Base-by-base conservation (phyloP, 257 asterid species). In the Solanum appendiculatum region DNA sequence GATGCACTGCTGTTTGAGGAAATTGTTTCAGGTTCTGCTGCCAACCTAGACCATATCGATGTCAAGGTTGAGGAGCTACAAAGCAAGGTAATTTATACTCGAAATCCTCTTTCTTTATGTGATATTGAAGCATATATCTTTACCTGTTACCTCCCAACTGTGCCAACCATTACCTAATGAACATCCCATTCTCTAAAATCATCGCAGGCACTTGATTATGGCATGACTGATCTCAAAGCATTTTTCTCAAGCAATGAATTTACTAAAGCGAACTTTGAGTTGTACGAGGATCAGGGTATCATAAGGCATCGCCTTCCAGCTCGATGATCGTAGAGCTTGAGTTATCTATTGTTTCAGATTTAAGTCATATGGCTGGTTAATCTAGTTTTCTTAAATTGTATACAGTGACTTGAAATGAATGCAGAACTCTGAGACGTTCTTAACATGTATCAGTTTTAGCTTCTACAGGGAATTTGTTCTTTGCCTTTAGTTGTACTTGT, bases 61-160 rank as follows among this genome's bases (percentile, higher is more conserved):
- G 96, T 96, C 34, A 94, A 94, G 90, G 93, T 97, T 85, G 98
- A 93, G 42, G 98, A 95, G 90, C 95, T 97, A 81, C 96, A 90
- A 91, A 95, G 88, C 98, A 97, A 94, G 99, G 98, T 96, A 90
- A 48, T 5, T 72, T 78, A 78, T 75, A 75, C 58, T 40, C 3
- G 21, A 44, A 56, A 56, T 20, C 7, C 18, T 5, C 14, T 3
- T 6, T 39, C 12, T 44, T 44, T 14, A 18, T 18, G 31, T 27
- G 84, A 16, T 44, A 25, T 16, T 77, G 37, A 77, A 77, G n/a
- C 23, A 77, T 5, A 42, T 48, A 48, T 73, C 31, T 36, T 72
- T 72, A 4, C 31, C 23, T 74, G 82, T 74, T 75, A 2, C 36
- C 21, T 75, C 60, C 36, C 58, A 25, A 77, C 23, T 11, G 27